Percentiles rank a stretch among this genome's conserved stretches.
Conservation (phyloP, 768 basidiomycete genomes). For the Auriscalpium vulgare region DNA sequence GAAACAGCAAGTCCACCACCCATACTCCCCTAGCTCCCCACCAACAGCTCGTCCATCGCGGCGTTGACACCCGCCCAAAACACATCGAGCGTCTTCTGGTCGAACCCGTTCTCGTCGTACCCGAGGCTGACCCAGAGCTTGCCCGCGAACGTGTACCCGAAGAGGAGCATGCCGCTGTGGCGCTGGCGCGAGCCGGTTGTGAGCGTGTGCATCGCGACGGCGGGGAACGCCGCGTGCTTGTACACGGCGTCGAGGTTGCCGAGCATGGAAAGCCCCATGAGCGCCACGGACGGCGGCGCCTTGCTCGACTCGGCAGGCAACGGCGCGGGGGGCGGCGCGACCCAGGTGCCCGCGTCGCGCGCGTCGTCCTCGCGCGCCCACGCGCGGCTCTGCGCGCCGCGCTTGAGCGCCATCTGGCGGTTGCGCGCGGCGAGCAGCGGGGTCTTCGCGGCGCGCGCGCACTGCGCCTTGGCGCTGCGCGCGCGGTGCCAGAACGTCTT, state of each 20-base stretch:
- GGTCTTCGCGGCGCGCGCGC: constrained; percentile 53
- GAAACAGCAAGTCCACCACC: background rate
- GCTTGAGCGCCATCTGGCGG: constrained; percentile 55
- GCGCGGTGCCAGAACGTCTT: constrained; percentile 69
- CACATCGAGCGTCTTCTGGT: constrained; percentile 44
- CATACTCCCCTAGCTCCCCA: constrained; percentile 12
- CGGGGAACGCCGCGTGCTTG: constrained; percentile 51
- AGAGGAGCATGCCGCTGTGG: constrained; percentile 69
- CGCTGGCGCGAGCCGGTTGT: constrained; percentile 84
- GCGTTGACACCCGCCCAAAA: constrained; percentile 60
- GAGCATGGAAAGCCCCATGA: constrained; percentile 76
- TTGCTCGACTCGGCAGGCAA: constrained; percentile 11
- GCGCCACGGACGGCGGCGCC: constrained; percentile 43
- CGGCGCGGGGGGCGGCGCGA: constrained; percentile 17
- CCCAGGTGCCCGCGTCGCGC: constrained; percentile 37
- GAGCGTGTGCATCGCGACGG: constrained; percentile 56
- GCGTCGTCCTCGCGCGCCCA: constrained; percentile 78
- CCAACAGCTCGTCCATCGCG: constrained; percentile 52
- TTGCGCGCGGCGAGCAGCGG: constrained; percentile 54
- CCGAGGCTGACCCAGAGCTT: constrained; percentile 76
- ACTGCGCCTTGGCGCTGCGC: constrained; percentile 59
- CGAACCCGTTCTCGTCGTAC: constrained; percentile 73
- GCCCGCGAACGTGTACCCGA: constrained; percentile 69
- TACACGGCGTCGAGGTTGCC: constrained; percentile 81
- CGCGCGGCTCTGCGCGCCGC: constrained; percentile 48